Conservation (phyloP, 352 stramenopile genomes). For the Blastocystis sp. region DNA sequence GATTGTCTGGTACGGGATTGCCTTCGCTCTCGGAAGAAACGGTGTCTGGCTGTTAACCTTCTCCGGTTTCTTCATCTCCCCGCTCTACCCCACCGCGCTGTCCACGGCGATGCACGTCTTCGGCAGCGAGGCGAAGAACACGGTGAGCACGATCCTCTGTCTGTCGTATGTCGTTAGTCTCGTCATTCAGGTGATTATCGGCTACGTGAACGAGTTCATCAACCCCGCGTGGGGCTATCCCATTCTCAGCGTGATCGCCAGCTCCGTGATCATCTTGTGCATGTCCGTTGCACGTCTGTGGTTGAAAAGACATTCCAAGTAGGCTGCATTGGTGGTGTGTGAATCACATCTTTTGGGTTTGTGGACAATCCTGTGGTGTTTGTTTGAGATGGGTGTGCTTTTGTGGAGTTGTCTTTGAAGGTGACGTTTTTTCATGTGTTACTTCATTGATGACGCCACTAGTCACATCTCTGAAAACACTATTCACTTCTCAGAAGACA, state of each 20-base stretch:
- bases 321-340: not conserved
- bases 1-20: conserved; percentile 10
- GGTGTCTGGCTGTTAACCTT: conserved; percentile 51
- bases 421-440: no score
- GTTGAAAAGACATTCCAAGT: conserved; percentile 4
- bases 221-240: conserved; percentile 52
- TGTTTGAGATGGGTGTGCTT: no score
- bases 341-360: conserved; percentile 14
- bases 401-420: no score
- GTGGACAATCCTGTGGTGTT: conserved; percentile 56
- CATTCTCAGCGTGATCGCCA: conserved; percentile 8
- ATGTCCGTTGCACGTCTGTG: conserved; percentile 5
- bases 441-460: no score
- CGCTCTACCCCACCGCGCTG: conserved; percentile 60
- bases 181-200: conserved; percentile 57
- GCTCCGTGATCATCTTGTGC: conserved; percentile 50
- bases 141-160: conserved; percentile 61
- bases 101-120: conserved; percentile 65
- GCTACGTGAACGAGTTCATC: conserved; percentile 57
- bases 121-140: conserved; percentile 48
- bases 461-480: no score
- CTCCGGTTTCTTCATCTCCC: conserved; percentile 48
- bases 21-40: not conserved
- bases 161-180: conserved; percentile 39
- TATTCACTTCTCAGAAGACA: no score